These are phyloP conservation scores for Stereum hirsutum DNA, from an alignment of 1,284 basidiomycete genomes.

Conservation along the genomic window DNA sequence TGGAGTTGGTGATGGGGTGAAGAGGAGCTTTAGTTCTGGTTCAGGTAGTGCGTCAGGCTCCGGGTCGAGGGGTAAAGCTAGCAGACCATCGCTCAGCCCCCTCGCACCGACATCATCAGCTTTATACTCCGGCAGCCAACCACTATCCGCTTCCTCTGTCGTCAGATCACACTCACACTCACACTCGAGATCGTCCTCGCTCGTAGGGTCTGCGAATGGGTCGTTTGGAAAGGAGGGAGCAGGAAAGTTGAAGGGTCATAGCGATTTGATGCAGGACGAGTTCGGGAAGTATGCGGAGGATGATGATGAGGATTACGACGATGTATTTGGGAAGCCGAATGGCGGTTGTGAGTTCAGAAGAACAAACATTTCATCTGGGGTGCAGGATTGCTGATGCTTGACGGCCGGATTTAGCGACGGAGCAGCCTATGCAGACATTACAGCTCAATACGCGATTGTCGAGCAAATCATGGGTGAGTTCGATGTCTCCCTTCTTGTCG, in stretches of 20 bases:
- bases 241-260: slow-evolving; percentile 32
- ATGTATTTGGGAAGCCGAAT: slow-evolving; percentile 77
- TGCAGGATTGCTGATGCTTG: slow-evolving; percentile 2
- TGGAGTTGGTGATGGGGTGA: no score
- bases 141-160: slow-evolving; percentile 10
- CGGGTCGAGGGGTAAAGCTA: slow-evolving; percentile 27
- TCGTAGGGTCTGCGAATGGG: slow-evolving; percentile 32
- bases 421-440: slow-evolving; percentile 56
- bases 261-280: slow-evolving; percentile 43
- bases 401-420: slow-evolving; percentile 32
- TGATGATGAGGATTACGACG: slow-evolving; percentile 83
- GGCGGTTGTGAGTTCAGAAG: slow-evolving; percentile 40
- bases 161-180: slow-evolving; percentile 14
- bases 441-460: slow-evolving; percentile 80
- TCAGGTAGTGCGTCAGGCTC: no score
- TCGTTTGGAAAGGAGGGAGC: slow-evolving; percentile 62
- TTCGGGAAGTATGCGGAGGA: slow-evolving; percentile 81
- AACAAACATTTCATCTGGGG: not conserved
- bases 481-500: slow-evolving; percentile 2
- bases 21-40: no score
- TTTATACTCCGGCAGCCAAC: slow-evolving; percentile 8
- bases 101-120: slow-evolving; percentile 15
- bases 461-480: slow-evolving; percentile 76
- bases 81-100: slow-evolving; percentile 35
- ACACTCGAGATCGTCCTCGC: slow-evolving; percentile 44